Conservation (phyloP, 192 early-diverging fungal species). For the Coemansia sp. region DNA sequence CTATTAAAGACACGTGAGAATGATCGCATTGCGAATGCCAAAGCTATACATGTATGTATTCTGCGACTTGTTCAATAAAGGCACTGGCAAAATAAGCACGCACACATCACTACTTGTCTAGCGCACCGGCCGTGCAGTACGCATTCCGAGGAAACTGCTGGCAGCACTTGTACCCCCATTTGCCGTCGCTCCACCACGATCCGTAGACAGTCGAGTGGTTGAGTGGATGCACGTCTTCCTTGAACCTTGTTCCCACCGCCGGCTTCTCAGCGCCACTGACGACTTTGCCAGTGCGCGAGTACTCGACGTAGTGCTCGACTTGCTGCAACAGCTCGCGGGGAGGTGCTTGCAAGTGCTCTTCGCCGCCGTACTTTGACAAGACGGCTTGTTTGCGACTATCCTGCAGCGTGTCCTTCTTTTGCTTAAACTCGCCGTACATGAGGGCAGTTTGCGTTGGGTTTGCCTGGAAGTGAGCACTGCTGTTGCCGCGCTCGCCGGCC, state of each 20-base stretch:
- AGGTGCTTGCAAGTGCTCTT: slow-evolving; percentile 88
- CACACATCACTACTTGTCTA: not conserved
- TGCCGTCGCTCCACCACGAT: slow-evolving; percentile 92
- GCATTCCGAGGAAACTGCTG: slow-evolving; percentile 75
- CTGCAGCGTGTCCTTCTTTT: slow-evolving; percentile 79
- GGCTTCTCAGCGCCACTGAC: slow-evolving; percentile 83
- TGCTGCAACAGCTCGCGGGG: slow-evolving; percentile 93
- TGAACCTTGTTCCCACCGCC: slow-evolving; percentile 76
- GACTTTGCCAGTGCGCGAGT: slow-evolving; percentile 88
- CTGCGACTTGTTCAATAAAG: not conserved
- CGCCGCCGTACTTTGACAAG: slow-evolving; percentile 91
- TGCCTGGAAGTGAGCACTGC: slow-evolving; percentile 85
- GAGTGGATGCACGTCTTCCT: slow-evolving; percentile 84
- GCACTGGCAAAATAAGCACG: too few species aligned
- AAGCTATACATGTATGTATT: not conserved
- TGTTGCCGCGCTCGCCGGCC: slow-evolving; percentile 77
- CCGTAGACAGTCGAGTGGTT: slow-evolving; percentile 95
- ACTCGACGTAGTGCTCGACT: slow-evolving; percentile 96
- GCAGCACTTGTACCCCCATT: slow-evolving; percentile 98
- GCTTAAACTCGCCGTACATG: slow-evolving; percentile 85
- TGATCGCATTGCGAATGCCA: not conserved
- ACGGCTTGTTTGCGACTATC: slow-evolving; percentile 76
- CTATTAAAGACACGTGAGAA: not conserved
- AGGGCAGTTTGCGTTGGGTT: slow-evolving; percentile 96
- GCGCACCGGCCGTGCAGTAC: slow-evolving; percentile 73